Percentiles rank a stretch among this genome's conserved stretches.
These are phyloP conservation scores for Arthrobotrys musiformis DNA, from an alignment of 2,329 filamentous ascomycete genomes.

Conservation along the genomic window DNA sequence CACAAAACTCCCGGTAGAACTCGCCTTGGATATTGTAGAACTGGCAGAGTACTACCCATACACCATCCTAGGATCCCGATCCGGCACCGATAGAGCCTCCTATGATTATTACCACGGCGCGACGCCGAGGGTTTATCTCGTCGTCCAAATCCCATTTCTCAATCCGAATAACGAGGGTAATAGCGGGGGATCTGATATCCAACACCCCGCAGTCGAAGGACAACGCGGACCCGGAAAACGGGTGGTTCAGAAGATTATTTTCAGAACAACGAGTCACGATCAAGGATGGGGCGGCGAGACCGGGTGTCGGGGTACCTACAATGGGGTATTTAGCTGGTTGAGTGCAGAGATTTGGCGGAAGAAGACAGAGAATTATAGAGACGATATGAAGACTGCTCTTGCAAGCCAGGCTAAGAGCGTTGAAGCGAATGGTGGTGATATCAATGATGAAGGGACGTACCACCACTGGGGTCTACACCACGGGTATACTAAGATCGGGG, in stretches of 20 bases:
- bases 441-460: not conserved
- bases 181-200: not conserved
- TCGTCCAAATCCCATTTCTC: constrained; percentile 7
- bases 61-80: not conserved
- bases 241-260: constrained; percentile 9
- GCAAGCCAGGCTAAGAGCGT: not conserved
- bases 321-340: constrained; percentile 14
- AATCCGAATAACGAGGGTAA: not conserved
- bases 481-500: constrained; percentile 1
- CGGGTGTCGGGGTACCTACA: not conserved
- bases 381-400: not conserved
- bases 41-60: constrained; percentile 6
- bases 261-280: constrained; percentile 16
- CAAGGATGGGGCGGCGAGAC: not conserved
- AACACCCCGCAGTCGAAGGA: not conserved
- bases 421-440: not conserved
- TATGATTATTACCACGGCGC: not conserved
- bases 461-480: constrained; percentile 3
- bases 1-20: constrained; percentile 19
- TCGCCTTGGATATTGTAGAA: constrained; percentile 24
- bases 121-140: not conserved
- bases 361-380: not conserved
- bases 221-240: not conserved
- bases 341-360: constrained; percentile 21
- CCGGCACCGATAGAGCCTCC: not conserved